These are phyloP conservation scores for Poronia punctata DNA, from an alignment of 495 filamentous ascomycete genomes.

Conservation along the genomic window DNA sequence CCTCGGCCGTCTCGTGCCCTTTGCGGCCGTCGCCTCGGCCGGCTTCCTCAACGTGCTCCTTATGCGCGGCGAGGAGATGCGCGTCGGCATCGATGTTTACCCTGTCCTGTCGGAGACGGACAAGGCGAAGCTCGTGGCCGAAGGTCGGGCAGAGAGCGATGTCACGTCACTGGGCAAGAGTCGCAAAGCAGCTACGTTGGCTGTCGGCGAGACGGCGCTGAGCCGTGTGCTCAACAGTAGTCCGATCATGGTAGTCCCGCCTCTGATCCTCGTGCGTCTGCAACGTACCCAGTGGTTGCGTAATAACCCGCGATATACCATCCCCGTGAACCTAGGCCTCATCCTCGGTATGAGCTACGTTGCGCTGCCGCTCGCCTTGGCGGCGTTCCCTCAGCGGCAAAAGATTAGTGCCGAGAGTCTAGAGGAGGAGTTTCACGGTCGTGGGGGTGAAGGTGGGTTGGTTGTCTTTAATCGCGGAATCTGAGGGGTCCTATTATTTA, in stretches of 20 bases:
- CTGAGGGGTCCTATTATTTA: constrained; percentile 27
- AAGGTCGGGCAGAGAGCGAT: constrained; percentile 50
- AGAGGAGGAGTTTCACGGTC: constrained; percentile 75
- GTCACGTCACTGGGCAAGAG: constrained; percentile 72
- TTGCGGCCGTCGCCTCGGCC: constrained; percentile 87
- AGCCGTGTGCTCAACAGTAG: constrained; percentile 86
- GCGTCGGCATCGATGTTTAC: constrained; percentile 90
- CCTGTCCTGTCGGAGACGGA: constrained; percentile 57
- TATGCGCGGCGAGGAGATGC: constrained; percentile 94
- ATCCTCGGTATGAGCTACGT: constrained; percentile 76
- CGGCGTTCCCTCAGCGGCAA: constrained; percentile 88
- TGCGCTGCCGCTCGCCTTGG: constrained; percentile 78
- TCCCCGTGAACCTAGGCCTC: constrained; percentile 77
- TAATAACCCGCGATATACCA: constrained; percentile 58
- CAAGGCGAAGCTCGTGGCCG: constrained; percentile 44
- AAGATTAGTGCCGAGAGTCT: constrained; percentile 61
- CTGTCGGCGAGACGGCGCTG: constrained; percentile 85
- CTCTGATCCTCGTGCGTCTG: constrained; percentile 72
- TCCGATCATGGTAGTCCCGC: constrained; percentile 93
- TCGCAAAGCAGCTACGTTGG: constrained; percentile 76
- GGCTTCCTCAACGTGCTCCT: constrained; percentile 91
- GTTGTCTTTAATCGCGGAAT: constrained; percentile 93
- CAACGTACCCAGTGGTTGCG: constrained; percentile 72
- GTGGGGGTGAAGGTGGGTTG: constrained; percentile 64
- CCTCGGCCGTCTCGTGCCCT: constrained; percentile 79